phyloP scores from a whole-genome alignment of 768 basidiomycete genomes.

The Psilocybe azurescens region DNA sequence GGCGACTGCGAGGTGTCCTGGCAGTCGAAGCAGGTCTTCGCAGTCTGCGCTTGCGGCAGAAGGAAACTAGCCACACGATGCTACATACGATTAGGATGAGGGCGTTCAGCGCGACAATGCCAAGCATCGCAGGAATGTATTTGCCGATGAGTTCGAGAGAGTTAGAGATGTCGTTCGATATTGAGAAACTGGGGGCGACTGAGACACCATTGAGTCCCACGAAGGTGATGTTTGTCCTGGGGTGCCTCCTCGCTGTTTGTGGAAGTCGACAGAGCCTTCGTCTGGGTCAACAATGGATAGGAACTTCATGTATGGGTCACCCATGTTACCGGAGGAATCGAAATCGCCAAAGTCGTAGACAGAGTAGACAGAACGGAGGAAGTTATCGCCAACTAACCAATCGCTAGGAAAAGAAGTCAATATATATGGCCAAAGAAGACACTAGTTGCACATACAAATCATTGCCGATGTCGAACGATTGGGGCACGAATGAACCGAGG shows the following conservation, averaged over 20 bases:
- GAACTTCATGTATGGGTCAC: slow-evolving; percentile 79
- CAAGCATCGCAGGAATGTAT: slow-evolving; percentile 77
- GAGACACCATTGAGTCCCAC: slow-evolving; percentile 50
- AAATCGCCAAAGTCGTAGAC: slow-evolving; percentile 89
- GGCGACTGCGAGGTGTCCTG: slow-evolving; percentile 28
- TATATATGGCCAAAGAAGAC: slow-evolving; percentile 7
- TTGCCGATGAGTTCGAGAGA: slow-evolving; percentile 67
- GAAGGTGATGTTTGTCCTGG: slow-evolving; percentile 73
- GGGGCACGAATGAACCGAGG: slow-evolving; percentile 79
- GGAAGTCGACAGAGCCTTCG: slow-evolving; percentile 75
- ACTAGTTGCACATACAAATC: slow-evolving; percentile 62
- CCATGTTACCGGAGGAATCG: slow-evolving; percentile 64
- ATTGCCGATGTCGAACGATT: slow-evolving; percentile 56
- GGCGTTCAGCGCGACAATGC: slow-evolving; percentile 78
- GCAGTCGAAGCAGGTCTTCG: slow-evolving; percentile 24
- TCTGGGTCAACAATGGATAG: slow-evolving; percentile 72
- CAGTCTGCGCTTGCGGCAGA: slow-evolving; percentile 54
- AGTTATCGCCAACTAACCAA: slow-evolving; percentile 83
- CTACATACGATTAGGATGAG: slow-evolving; percentile 65
- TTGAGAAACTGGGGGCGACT: slow-evolving; percentile 50
- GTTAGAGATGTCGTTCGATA: slow-evolving; percentile 62
- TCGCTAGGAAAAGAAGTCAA: slow-evolving; percentile 52
- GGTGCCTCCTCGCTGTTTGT: slow-evolving; percentile 65
- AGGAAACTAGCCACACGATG: slow-evolving; percentile 55
- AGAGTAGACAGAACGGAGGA: slow-evolving; percentile 82